Evolutionary conservation across 2,329 filamentous ascomycete species (phyloP), one percentile per base, ranked within the genome.

Genomic region (Cladosporium cucumerinum): DNA sequence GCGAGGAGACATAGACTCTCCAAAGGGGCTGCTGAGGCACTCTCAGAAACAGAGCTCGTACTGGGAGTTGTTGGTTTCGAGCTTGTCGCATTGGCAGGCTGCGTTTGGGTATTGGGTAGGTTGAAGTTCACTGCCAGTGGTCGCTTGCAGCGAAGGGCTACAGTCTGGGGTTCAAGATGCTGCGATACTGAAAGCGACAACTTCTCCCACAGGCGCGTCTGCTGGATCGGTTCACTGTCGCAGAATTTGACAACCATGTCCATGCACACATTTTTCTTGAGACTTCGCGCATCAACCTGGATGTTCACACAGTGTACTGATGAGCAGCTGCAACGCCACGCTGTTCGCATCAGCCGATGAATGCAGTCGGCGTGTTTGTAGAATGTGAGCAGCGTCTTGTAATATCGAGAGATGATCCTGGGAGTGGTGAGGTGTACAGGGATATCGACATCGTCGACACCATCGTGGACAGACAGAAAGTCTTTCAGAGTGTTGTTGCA

Each of bases 301-400:
- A 58, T 25, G 21, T 58, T 23, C 21, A 46, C 55, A n/a, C 55
- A 58, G 55, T 58, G 55, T 28, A 39, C n/a, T 11, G 55, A 28
- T 14, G 32, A 23, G 21, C 32, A 58, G 12, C 6, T 39, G 32
- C 55, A 58, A 12, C n/a, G 55, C 32, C 55, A 58, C 10, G 55
- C 32, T 26, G 16, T 21, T 26, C 34, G 32, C 25, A 58, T 58
- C 11, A 58, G 32, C 16, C 21, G 36, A n/a, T 36, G 26, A 36
- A 58, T 46, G 32, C 55, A 14, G 14, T 58, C 32, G 32, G 55
- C 55, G 32, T 58, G 55, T 32, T 58, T 58, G 21, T 32, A 58
- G 32, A 58, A 43, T 6, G 39, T 43, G 39, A 43, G 39, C n/a
- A 43, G 39, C 39, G 18, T n/a, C 18, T 43, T 43, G 39, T 43